phyloP scores from a whole-genome alignment of 495 filamentous ascomycete genomes.

The Talaromyces ruber region DNA sequence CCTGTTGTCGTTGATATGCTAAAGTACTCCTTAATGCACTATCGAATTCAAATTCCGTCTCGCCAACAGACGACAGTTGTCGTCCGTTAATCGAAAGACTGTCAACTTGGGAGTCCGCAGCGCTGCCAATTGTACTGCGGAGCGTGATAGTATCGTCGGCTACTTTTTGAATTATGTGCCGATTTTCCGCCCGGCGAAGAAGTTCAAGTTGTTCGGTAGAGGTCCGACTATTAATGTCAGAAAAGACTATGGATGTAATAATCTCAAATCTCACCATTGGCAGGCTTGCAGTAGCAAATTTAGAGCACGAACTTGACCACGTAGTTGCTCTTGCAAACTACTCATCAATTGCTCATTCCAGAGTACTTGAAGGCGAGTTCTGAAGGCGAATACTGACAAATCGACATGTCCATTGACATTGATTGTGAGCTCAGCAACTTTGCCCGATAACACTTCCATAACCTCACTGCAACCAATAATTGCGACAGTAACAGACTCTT shows the following conservation, averaged over 20 bases:
- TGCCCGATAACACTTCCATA: constrained; percentile 30
- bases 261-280: constrained; percentile 25
- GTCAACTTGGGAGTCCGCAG: constrained; percentile 16
- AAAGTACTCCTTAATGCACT: constrained; percentile 16
- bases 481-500: constrained; percentile 25
- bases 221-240: constrained; percentile 18
- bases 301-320: constrained; percentile 30
- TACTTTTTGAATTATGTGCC: constrained; percentile 30
- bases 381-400: constrained; percentile 13
- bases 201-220: constrained; percentile 26
- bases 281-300: constrained; percentile 36
- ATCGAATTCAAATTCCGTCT: constrained; percentile 28
- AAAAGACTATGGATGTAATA: not conserved
- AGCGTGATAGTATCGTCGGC: constrained; percentile 32
- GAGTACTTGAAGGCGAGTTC: constrained; percentile 17
- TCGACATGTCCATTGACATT: constrained; percentile 6
- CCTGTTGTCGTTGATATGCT: constrained; percentile 18
- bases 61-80: constrained; percentile 17
- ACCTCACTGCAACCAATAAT: constrained; percentile 31
- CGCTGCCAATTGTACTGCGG: constrained; percentile 18
- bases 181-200: constrained; percentile 24
- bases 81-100: constrained; percentile 22
- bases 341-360: constrained; percentile 39
- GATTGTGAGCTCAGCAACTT: constrained; percentile 24
- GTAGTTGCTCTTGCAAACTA: constrained; percentile 30